Conservation (phyloP, 257 asterid genomes). For the Avicennia marina region DNA sequence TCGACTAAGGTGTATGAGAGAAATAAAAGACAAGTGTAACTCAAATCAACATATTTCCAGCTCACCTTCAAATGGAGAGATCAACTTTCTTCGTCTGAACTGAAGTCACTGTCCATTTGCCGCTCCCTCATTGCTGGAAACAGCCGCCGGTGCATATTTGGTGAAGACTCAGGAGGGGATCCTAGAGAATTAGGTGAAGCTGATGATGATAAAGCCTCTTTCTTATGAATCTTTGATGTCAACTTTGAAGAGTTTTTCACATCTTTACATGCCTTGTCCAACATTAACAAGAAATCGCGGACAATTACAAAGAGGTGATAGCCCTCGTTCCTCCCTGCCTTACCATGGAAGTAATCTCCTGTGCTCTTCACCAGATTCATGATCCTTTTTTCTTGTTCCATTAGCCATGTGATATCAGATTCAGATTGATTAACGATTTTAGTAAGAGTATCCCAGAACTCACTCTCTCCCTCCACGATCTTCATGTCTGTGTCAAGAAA, state of each 20-base stretch:
- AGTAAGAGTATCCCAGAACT: slow-evolving; percentile 38
- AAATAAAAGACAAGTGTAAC: too few relatives aligned
- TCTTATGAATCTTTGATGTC: slow-evolving; percentile 32
- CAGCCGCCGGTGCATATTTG: slow-evolving; percentile 34
- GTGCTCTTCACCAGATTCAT: slow-evolving; percentile 69
- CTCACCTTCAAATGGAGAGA: slow-evolving; percentile 12
- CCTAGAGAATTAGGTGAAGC: slow-evolving; percentile 45
- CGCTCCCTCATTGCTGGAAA: slow-evolving; percentile 76
- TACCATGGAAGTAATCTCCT: slow-evolving; percentile 87
- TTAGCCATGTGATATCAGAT: slow-evolving; percentile 36
- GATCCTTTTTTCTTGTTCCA: slow-evolving; percentile 61
- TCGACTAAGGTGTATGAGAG: too few relatives aligned
- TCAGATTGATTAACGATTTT: slow-evolving; percentile 53
- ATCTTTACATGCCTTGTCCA: slow-evolving; percentile 68
- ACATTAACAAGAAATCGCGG: slow-evolving; percentile 69
- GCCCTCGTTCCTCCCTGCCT: slow-evolving; percentile 65
- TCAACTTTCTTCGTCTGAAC: slow-evolving; percentile 66
- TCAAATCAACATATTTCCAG: background rate
- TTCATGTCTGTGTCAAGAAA: slow-evolving; percentile 60
- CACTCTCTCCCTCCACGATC: slow-evolving; percentile 39
- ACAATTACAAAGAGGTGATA: slow-evolving; percentile 57
- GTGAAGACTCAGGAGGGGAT: slow-evolving; percentile 35
- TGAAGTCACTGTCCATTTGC: slow-evolving; percentile 43
- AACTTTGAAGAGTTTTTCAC: slow-evolving; percentile 36
- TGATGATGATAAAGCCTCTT: slow-evolving; percentile 31